Evolutionary conservation across 768 basidiomycete species (phyloP), one percentile per base, ranked within the genome.

Genomic region (Phanerochaete carnosa): DNA sequence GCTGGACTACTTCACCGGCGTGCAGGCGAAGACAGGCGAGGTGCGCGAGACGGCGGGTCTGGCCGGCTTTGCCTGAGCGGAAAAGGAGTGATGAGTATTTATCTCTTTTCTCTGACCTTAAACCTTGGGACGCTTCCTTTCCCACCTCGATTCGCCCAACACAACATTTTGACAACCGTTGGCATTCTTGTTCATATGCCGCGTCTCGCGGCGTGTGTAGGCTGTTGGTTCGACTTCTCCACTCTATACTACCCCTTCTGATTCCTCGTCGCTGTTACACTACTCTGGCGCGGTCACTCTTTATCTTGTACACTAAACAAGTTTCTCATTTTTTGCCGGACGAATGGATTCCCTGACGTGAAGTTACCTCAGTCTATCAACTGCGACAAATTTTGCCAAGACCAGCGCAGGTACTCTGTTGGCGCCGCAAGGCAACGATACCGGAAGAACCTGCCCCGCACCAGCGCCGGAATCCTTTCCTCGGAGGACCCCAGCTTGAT

Each of bases 1-100:
- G 39, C 77, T 88, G 54, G 82, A 83, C 62, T 92, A 83, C 81
- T 91, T 98, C 75, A 76, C 68, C 3, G 77, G 79, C 45, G 80
- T 89, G 32, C 75, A 76, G 61, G 74, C 76, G 55, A 78, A 83
- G 61, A 79, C 87, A 8, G 73, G 69, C 43, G 69, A 68, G 37
- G 72, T 80, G 50, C 72, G 79, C 51, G 64, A 68, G 59, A 64
- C 60, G 13, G 69, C 59, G 15, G 45, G 47, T 16, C 46, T 63
- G 45, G 45, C 49, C 9, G 50, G 13, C 13, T 59, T 54, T 22
- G 57, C 61, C 15, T 65, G 39, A 62, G 49, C 30, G 35, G n/a
- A 52, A 52, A 33, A 52, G 11, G 11, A 11, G 16, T 43, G 39
- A 4, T 9, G 16, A 19, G 8, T 43, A 43, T 19, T 29, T 33